These are phyloP conservation scores for Candida stauntonica DNA, from an alignment of 805 yeast genomes.

Conservation along the genomic window DNA sequence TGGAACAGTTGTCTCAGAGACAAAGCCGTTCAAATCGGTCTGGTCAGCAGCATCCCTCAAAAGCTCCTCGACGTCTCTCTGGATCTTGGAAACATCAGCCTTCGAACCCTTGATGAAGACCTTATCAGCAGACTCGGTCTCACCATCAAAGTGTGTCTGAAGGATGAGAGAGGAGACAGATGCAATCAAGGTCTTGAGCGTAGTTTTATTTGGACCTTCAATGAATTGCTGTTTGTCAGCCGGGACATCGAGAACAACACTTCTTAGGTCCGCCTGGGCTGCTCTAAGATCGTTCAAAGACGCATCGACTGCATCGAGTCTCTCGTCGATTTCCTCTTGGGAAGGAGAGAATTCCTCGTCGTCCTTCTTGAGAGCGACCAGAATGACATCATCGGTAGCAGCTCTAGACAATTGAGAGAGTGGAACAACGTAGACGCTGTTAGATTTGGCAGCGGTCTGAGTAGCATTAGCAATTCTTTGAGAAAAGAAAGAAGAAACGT, in stretches of 20 bases:
- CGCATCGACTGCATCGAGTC: constrained; percentile 49
- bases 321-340: constrained; percentile 49
- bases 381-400: constrained; percentile 41
- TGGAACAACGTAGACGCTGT: constrained; percentile 55
- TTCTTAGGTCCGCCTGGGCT: constrained; percentile 48
- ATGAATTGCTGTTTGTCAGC: constrained; percentile 53
- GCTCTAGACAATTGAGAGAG: constrained; percentile 46
- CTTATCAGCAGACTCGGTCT: constrained; percentile 43
- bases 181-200: constrained; percentile 40
- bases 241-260: constrained; percentile 48
- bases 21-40: constrained; percentile 41
- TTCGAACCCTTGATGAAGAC: constrained; percentile 68
- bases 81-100: constrained; percentile 52
- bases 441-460: constrained; percentile 37
- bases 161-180: constrained; percentile 34
- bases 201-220: constrained; percentile 56
- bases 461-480: constrained; percentile 40
- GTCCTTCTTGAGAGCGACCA: constrained; percentile 45
- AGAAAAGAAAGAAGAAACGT: constrained; percentile 61
- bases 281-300: constrained; percentile 56
- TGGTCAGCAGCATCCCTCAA: constrained; percentile 52
- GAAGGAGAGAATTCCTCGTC: constrained; percentile 73
- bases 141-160: constrained; percentile 38
- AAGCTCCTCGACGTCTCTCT: constrained; percentile 46
- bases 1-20: constrained; percentile 55